Evolutionary conservation across 2,329 filamentous ascomycete species (phyloP).

Genomic region (Pseudogymnoascus pannorum): DNA sequence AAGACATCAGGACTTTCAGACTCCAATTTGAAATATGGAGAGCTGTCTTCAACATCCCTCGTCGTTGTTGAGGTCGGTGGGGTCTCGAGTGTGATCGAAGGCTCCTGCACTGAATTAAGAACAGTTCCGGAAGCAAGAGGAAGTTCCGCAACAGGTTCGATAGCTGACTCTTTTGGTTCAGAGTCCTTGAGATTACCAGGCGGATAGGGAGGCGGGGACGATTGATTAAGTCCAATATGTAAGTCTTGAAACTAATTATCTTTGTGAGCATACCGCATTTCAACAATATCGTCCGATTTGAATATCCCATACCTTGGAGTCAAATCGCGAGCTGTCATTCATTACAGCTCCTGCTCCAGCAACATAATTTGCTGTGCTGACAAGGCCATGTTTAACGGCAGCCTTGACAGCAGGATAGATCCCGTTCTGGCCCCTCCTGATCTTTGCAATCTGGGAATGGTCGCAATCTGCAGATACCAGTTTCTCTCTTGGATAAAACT

Average conservation of each 20-base stretch:
- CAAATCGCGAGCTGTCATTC: not conserved
- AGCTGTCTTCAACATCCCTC: not conserved
- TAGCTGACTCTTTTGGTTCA: not conserved
- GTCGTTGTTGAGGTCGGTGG: not conserved
- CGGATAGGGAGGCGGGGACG: not conserved
- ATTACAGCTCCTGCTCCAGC: not conserved
- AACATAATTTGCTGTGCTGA: not conserved
- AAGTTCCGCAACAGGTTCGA: not conserved
- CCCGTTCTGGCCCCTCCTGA: conserved; percentile 3
- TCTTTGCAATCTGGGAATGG: conserved; percentile 18
- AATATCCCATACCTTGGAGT: not conserved
- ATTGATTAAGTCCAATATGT: not conserved
- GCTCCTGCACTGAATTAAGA: not conserved
- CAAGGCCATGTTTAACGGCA: not conserved
- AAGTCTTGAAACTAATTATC: not conserved
- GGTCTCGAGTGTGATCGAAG: not conserved
- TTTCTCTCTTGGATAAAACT: conserved; percentile 13
- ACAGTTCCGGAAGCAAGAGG: not conserved
- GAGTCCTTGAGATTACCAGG: not conserved
- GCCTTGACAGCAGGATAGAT: not conserved
- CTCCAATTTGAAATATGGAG: not conserved
- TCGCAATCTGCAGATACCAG: conserved; percentile 12
- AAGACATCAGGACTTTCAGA: not conserved
- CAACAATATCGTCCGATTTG: not conserved
- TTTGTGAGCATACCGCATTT: not conserved